Percentiles rank a stretch among this genome's conserved stretches.
phyloP scores from a whole-genome alignment of 2,329 filamentous ascomycete species.

The Ilyonectria robusta region DNA sequence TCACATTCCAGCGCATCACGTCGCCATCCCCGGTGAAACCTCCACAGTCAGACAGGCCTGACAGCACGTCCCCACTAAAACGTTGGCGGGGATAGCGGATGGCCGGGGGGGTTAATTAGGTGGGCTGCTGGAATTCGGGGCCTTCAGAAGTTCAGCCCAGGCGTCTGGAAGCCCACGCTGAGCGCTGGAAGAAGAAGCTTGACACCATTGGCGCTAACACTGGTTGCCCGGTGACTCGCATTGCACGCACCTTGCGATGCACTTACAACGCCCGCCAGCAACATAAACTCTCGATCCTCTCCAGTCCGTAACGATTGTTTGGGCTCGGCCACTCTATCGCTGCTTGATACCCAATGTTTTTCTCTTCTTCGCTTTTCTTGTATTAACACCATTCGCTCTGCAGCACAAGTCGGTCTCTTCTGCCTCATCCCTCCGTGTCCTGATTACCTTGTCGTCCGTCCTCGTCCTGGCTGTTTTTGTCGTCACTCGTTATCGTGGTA shows the following conservation, averaged over 20 bases:
- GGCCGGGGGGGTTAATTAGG: not conserved
- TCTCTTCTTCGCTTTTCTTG: constrained; percentile 31
- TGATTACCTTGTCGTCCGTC: constrained; percentile 4
- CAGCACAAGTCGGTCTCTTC: constrained; percentile 24
- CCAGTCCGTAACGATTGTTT: constrained; percentile 25
- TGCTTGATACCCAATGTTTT: constrained; percentile 36
- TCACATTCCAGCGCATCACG: not conserved
- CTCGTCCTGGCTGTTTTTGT: constrained; percentile 16
- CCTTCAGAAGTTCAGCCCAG: not conserved
- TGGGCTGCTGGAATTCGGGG: not conserved
- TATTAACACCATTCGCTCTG: constrained; percentile 28
- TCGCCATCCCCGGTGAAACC: constrained; percentile 1
- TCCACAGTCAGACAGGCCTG: not conserved
- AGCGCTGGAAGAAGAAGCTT: constrained; percentile 4
- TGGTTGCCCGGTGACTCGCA: constrained; percentile 36
- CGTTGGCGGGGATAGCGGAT: not conserved
- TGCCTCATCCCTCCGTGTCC: constrained; percentile 15
- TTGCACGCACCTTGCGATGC: constrained; percentile 4
- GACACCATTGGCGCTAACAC: constrained; percentile 9
- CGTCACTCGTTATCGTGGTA: constrained; percentile 28
- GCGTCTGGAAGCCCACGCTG: not conserved
- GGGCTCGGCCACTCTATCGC: constrained; percentile 33
- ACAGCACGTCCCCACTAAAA: not conserved
- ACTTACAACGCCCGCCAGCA: constrained; percentile 15
- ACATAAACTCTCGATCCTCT: constrained; percentile 26